Evolutionary conservation across 257 asterid species (phyloP), one percentile per base, ranked within the genome.

Genomic region (Capsicum baccatum): DNA sequence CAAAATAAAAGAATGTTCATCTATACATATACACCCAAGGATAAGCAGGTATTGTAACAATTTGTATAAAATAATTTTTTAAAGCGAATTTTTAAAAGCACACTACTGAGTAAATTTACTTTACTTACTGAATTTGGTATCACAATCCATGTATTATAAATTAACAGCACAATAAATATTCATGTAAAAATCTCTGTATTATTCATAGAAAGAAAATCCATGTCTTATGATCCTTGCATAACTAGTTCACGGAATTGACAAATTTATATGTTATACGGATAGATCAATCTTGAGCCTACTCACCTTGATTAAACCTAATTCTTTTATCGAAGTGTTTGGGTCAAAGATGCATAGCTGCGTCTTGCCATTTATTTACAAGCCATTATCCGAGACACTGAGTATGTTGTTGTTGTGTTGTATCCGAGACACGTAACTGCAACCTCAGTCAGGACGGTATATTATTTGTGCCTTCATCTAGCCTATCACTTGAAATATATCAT

Each of bases 151-250:
- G 13, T 8, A 37, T 9, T 15, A 68, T 37, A 37, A 67, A 67
- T 67, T 66, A 8, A 42, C 26, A 68, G 76, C 76, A 68, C 15
- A 35, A 69, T 44, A 70, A 9, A 39, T 39, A 70, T 70, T 70
- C 56, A 70, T 70, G 79, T 70, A 69, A 69, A 39, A 69, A 69
- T 4, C 50, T 69, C 8, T 68, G 47, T 14, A 37, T 42, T 39
- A 42, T 8, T 69, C 35, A 2, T 37, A 26, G 16, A 12, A 64
- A 39, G 19, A 39, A 17, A 60, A 17, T 44, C 35, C 79, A 44
- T 44, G 79, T 39, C 19, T 70, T 70, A 63, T 63, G 55, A 70
- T 70, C 79, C 57, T 70, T 9, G 57, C 37, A 39, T 70, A 70
- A 70, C 37, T 70, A 70, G 57, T 44, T n/a, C 57, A 70, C 57